Conservation (phyloP, 2,329 filamentous ascomycete genomes). For the Arachnopeziza araneosa region DNA sequence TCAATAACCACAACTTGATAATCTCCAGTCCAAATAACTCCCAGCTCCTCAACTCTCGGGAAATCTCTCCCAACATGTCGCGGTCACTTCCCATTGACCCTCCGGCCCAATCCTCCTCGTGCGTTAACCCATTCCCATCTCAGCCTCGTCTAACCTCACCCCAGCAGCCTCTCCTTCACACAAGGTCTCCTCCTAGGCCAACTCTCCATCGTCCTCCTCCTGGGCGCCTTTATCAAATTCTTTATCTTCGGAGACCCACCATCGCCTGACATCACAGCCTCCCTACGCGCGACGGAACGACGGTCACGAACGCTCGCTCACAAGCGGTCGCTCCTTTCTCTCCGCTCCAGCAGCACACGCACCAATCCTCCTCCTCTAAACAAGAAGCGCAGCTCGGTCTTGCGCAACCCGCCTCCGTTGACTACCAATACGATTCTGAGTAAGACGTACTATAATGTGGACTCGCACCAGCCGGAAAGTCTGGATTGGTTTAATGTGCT, state of each 20-base stretch:
- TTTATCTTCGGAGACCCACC: constrained; percentile 98
- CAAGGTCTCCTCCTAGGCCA: constrained; percentile 92
- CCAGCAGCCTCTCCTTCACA: constrained; percentile 73
- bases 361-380: constrained; percentile 39
- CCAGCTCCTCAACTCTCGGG: neutral
- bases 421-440: constrained; percentile 91
- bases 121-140: neutral
- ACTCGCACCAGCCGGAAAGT: constrained; percentile 92
- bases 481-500: constrained; percentile 99
- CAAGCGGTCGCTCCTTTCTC: constrained; percentile 64
- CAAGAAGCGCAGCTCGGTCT: constrained; percentile 65
- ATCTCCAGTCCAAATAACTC: neutral
- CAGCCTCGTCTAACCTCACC: constrained; percentile 50
- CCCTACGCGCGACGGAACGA: constrained; percentile 68
- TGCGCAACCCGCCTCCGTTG: constrained; percentile 66
- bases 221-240: constrained; percentile 97
- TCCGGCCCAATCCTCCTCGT: constrained; percentile 33
- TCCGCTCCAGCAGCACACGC: constrained; percentile 38
- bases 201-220: constrained; percentile 81
- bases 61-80: constrained; percentile 11
- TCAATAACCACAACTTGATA: neutral
- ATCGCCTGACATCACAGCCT: constrained; percentile 72
- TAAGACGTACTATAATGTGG: constrained; percentile 96
- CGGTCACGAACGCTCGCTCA: constrained; percentile 70
- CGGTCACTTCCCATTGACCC: neutral